Evolutionary conservation across 2,329 filamentous ascomycete species (phyloP), one percentile per base, ranked within the genome.

Genomic region (Neopestalotiopsis clavispora): DNA sequence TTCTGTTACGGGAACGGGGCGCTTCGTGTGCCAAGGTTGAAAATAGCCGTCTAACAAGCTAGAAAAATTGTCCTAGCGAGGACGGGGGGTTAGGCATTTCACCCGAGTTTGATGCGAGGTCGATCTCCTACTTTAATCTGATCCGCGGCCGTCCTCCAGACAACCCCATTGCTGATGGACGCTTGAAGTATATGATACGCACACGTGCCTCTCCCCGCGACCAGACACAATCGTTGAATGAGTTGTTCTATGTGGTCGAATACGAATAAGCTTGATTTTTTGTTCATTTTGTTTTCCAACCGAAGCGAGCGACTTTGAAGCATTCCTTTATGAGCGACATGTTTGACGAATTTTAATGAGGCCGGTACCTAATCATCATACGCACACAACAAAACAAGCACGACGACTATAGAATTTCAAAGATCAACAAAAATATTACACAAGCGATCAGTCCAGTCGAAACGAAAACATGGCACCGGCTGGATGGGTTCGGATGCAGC

Each of bases 401-500:
- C 45, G 45, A n/a, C 34, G 34, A 38, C 34, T 6, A 20, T 6
- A n/a, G 23, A 23, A 23, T 23, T 23, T 23, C 23, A 23, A 49
- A n/a, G 14, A 20, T n/a, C n/a, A n/a, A n/a, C n/a, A n/a, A n/a
- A n/a, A n/a, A 30, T 13, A 17, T 9, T 3, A 30, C 23, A 32
- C 4, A 23, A 4, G 14, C 20, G 57, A 59, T 20, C 17, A n/a
- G 23, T 32, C 17, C n/a, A 59, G 10, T 14, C 28, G 30, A 34
- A 59, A 4, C 56, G 23, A n/a, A 32, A 42, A 23, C 28, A 67
- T 67, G 65, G 65, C 65, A 12, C 65, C 65, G 10, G 34, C 65
- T 7, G 65, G 65, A 38, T 67, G 65, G 65, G 13, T 23, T 20
- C 34, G 52, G 14, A 61, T 67, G 20, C 30, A 67, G 56, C 65